These are phyloP conservation scores for Saccharomycopsis sp. DNA, from an alignment of 805 yeast genomes.

Conservation along the genomic window DNA sequence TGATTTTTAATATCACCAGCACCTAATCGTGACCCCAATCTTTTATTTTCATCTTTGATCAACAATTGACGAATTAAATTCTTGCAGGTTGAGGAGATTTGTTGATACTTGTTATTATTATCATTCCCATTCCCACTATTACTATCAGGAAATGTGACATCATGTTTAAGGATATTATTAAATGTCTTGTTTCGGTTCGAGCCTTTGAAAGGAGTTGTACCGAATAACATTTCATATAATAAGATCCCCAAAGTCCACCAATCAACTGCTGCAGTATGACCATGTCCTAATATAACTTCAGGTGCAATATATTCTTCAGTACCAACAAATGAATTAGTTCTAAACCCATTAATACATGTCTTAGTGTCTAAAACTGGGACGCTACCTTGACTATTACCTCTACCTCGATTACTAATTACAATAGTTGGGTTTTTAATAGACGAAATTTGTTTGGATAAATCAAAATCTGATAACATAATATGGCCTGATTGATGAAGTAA, in stretches of 20 bases:
- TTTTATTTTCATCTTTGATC: conserved; percentile 79
- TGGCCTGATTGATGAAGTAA: conserved; percentile 94
- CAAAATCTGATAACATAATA: conserved; percentile 96
- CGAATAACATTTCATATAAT: conserved; percentile 89
- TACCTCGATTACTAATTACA: conserved; percentile 30
- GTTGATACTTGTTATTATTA: conserved; percentile 31
- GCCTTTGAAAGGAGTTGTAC: conserved; percentile 96
- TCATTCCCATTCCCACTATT: conserved; percentile 23
- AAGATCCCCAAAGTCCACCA: conserved; percentile 99
- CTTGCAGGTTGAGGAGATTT: conserved; percentile 69
- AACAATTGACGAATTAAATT: conserved; percentile 72
- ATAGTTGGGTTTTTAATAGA: conserved; percentile 72
- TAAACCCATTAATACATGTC: conserved; percentile 89
- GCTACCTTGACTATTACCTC: conserved; percentile 28
- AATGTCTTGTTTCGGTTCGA: conserved; percentile 82
- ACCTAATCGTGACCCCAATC: conserved; percentile 89
- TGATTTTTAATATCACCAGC: conserved; percentile 93
- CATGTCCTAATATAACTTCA: conserved; percentile 93
- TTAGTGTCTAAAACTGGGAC: conserved; percentile 81
- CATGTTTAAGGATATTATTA: conserved; percentile 76
- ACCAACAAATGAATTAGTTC: conserved; percentile 97
- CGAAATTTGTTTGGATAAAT: conserved; percentile 82
- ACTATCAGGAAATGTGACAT: conserved; percentile 69
- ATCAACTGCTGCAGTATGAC: conserved; percentile 96
- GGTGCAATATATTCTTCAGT: conserved; percentile 99